Percentiles rank a stretch among this genome's conserved stretches.
These are phyloP conservation scores for Blastobotrys illinoisensis DNA, from an alignment of 1,139 yeast species.

Conservation along the genomic window DNA sequence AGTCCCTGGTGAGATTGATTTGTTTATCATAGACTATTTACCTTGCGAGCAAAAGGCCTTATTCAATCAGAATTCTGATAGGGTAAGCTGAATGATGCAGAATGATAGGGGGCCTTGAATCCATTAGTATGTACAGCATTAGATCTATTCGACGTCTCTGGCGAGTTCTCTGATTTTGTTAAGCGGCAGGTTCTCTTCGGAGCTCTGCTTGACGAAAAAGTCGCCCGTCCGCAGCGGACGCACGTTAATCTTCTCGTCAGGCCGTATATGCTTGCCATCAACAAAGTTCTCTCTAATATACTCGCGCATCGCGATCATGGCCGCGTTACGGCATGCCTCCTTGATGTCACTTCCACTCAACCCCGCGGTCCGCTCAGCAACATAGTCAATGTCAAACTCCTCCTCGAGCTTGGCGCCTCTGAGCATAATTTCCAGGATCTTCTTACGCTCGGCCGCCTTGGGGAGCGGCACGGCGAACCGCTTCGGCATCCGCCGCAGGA, in stretches of 20 bases:
- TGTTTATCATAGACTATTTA: too few relatives aligned
- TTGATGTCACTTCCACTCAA: slow-evolving; percentile 87
- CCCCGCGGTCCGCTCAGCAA: slow-evolving; percentile 66
- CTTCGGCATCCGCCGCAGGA: slow-evolving; percentile 89
- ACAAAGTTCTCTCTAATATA: slow-evolving; percentile 45
- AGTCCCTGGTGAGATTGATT: too few relatives aligned
- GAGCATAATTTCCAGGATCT: slow-evolving; percentile 63
- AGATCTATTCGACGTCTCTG: neutral
- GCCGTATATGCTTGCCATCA: slow-evolving; percentile 25
- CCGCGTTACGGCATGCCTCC: slow-evolving; percentile 91
- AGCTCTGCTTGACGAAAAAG: slow-evolving; percentile 29
- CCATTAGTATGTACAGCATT: neutral
- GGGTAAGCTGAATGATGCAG: too few relatives aligned
- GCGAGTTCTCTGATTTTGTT: slow-evolving; percentile 10
- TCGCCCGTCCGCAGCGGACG: slow-evolving; percentile 38
- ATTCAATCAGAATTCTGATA: too few relatives aligned
- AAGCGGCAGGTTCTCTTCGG: slow-evolving; percentile 24
- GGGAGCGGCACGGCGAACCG: slow-evolving; percentile 80
- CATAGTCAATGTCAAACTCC: slow-evolving; percentile 54
- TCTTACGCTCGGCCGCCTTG: slow-evolving; percentile 56
- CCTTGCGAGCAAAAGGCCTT: too few relatives aligned
- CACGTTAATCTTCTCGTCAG: slow-evolving; percentile 29
- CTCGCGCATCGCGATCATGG: slow-evolving; percentile 82
- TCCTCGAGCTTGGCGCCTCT: slow-evolving; percentile 51
- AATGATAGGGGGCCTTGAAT: neutral